Percentiles rank a stretch among this genome's conserved stretches.
Evolutionary conservation across 495 filamentous ascomycete species (phyloP).

Genomic region (Geopyxis carbonaria): DNA sequence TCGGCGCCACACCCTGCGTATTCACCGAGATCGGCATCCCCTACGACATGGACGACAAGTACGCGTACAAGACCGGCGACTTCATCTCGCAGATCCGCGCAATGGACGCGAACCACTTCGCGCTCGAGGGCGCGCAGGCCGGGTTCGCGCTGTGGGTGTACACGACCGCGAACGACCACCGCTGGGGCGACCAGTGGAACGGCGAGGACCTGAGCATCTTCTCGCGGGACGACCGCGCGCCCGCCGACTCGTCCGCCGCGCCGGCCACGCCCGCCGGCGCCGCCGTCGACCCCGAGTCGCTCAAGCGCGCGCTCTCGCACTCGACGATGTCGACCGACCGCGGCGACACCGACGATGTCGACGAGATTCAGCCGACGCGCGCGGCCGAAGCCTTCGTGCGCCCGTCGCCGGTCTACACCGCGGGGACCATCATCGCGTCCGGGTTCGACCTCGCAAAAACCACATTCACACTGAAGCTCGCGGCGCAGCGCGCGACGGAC

Average conservation of each 20-base stretch:
- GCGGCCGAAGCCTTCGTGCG: constrained; percentile 86
- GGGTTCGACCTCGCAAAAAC: constrained; percentile 65
- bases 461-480: constrained; percentile 51
- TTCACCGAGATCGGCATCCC: constrained; percentile 95
- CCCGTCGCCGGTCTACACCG: constrained; percentile 60
- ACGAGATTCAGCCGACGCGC: constrained; percentile 41
- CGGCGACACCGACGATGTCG: constrained; percentile 34
- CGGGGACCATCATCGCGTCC: constrained; percentile 47
- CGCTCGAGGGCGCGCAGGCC: constrained; percentile 55
- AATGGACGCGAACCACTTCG: constrained; percentile 95
- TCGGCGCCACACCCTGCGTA: constrained; percentile 78
- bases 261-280: constrained; percentile 21
- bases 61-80: constrained; percentile 91
- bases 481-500: constrained; percentile 33
- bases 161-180: constrained; percentile 63
- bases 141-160: constrained; percentile 89
- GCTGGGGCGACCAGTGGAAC: constrained; percentile 91
- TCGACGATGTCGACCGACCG: constrained; percentile 45
- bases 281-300: constrained; percentile 43
- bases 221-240: constrained; percentile 55
- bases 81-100: constrained; percentile 84
- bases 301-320: constrained; percentile 54
- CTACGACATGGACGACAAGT: constrained; percentile 94
- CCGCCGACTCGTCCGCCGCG: constrained; percentile 27
- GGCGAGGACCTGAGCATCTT: constrained; percentile 90